A percentile compares a stretch with the other conserved stretches of the same genome.
Conservation (phyloP, 1,284 basidiomycete species). For the Trametes pubescens region DNA sequence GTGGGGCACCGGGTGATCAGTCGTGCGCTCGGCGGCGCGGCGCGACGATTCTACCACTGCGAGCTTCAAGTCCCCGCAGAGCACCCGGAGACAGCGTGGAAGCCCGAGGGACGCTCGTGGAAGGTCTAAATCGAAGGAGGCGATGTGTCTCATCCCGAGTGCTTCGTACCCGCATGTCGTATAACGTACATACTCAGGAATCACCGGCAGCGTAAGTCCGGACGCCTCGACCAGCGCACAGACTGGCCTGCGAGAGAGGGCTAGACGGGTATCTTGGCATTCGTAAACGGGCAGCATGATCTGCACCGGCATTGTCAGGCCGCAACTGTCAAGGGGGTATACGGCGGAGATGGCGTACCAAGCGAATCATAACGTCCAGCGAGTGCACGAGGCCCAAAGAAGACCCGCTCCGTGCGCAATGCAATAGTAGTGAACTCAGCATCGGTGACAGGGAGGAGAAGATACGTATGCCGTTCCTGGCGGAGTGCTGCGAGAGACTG, state of each 20-base stretch:
- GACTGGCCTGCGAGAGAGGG: no score
- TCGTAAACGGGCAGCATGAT: neutral
- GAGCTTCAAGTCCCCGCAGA: neutral
- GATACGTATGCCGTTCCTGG: conserved; percentile 1
- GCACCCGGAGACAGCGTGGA: neutral
- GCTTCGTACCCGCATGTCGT: neutral
- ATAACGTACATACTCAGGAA: neutral
- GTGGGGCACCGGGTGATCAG: neutral
- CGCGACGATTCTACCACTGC: neutral
- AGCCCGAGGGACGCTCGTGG: neutral
- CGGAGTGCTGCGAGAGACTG: neutral
- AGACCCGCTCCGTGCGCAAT: neutral
- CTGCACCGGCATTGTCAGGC: neutral
- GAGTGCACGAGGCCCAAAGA: neutral
- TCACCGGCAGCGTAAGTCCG: no score
- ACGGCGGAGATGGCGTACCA: conserved; percentile 1
- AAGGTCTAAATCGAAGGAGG: neutral
- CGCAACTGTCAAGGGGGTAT: conserved; percentile 1
- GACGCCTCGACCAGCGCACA: no score
- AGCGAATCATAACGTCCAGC: neutral
- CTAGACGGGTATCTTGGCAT: no score
- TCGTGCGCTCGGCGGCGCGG: neutral
- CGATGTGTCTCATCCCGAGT: neutral
- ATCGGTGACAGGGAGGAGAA: neutral
- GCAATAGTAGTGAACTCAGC: neutral